Evolutionary conservation across 768 basidiomycete genomes (phyloP), one percentile per base, ranked within the genome.

Genomic region (Thelephora ganbajun): DNA sequence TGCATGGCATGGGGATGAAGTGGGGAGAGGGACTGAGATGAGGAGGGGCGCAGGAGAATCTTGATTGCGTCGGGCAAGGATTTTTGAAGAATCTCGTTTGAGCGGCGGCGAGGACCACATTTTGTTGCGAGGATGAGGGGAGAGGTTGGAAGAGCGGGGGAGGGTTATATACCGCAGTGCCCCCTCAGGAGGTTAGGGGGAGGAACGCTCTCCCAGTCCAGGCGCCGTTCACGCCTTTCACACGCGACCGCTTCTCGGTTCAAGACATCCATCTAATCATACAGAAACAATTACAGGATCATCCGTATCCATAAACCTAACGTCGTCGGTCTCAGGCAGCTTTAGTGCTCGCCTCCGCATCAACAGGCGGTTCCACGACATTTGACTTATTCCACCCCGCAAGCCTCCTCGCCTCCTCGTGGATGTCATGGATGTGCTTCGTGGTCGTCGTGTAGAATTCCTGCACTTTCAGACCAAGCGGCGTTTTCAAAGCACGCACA

Each of bases 401-500:
- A 57, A 97, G 88, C 26, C 93, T 78, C 50, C 71, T 69, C 2
- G 93, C 93, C 64, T 97, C 93, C 58, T 92, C 88, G 59, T 96
- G 92, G 43, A 97, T 92, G 59, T 97, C 92, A 16, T 74, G 57
- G 22, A 89, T 80, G 63, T 93, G 87, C 68, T 96, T 97, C 16
- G 80, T 72, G 6, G 90, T 93, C 39, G 66, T 65, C 12, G 93
- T 94, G 69, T 96, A 97, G 69, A 96, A 97, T 1, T 65, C 57
- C 23, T 68, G 64, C 49, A 96, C 86, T 57, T 76, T 80, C 66
- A 80, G 74, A 11, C 91, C 92, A 19, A 81, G 63, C 1, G 84
- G 75, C 35, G 86, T 88, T n/a, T 72, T 45, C 18, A 94, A 66
- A 11, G 86, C 88, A 57, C 74, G 79, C 19, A 67, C 53, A 61